Evolutionary conservation across 2,329 filamentous ascomycete species (phyloP).

Genomic region (Fusarium mexicanum): DNA sequence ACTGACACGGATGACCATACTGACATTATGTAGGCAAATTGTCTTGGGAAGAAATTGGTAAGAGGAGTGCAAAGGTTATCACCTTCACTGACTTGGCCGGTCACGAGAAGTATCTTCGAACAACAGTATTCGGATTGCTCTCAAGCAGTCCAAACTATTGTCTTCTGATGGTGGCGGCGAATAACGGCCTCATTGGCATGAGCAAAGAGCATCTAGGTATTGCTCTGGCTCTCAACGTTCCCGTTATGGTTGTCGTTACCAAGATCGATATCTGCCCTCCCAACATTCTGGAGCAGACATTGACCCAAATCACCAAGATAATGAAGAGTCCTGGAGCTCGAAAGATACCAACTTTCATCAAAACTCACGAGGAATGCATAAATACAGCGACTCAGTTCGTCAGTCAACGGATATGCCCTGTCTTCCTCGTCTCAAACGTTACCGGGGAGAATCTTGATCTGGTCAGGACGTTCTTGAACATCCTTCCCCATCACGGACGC

Average conservation of each 20-base stretch:
- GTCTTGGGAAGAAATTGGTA: constrained; percentile 98
- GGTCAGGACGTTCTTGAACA: constrained; percentile 92
- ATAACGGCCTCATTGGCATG: constrained; percentile 97
- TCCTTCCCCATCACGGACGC: constrained; percentile 91
- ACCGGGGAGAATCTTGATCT: constrained; percentile 91
- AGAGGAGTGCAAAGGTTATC: constrained; percentile 94
- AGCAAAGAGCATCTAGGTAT: constrained; percentile 98
- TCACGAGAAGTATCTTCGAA: constrained; percentile 93
- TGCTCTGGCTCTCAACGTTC: constrained; percentile 91
- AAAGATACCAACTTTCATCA: constrained; percentile 97
- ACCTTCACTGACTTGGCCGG: constrained; percentile 95
- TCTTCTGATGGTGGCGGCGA: constrained; percentile 96
- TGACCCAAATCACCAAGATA: constrained; percentile 90
- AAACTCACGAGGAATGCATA: constrained; percentile 88
- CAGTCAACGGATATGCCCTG: constrained; percentile 91
- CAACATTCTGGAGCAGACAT: constrained; percentile 92
- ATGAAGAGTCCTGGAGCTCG: constrained; percentile 91
- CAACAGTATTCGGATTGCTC: constrained; percentile 93
- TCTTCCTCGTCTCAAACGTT: constrained; percentile 98
- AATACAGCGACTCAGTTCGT: constrained; percentile 97
- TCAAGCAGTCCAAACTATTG: constrained; percentile 98
- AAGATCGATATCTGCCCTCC: constrained; percentile 99
- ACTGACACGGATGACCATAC: neutral
- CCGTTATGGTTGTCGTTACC: constrained; percentile 96
- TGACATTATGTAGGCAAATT: constrained; percentile 62